phyloP scores from a whole-genome alignment of 108 stramenopile genomes.

The Asterionellopsis glacialis region DNA sequence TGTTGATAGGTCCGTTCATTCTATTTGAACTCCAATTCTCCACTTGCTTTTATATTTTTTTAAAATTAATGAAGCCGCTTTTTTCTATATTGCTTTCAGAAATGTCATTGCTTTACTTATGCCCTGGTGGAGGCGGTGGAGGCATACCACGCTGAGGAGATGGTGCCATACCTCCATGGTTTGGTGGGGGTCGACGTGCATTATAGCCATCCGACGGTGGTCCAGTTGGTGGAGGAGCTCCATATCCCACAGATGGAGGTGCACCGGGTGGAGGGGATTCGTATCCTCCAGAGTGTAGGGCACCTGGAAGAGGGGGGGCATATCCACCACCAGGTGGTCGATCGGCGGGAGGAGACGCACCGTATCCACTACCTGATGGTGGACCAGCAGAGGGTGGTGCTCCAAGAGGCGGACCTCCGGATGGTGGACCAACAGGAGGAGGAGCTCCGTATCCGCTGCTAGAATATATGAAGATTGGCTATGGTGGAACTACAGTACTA shows the following conservation, averaged over 20 bases:
- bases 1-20: too few species aligned
- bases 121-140: conserved; percentile 12
- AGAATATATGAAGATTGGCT: too few species aligned
- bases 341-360: neutral
- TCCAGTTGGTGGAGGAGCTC: conserved; percentile 26
- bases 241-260: conserved; percentile 8
- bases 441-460: too few species aligned
- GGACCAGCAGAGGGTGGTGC: neutral
- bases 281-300: neutral
- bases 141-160: neutral
- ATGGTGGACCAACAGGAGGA: too few species aligned
- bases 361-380: conserved; percentile 1
- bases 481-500: too few species aligned
- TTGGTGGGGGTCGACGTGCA: neutral
- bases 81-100: too few species aligned
- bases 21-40: too few species aligned
- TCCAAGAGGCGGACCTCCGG: too few species aligned
- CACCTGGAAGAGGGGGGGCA: neutral
- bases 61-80: too few species aligned
- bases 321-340: neutral
- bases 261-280: too few species aligned
- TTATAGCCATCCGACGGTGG: neutral
- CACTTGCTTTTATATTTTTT: too few species aligned
- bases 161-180: conserved; percentile 9
- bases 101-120: neutral